Base-by-base conservation (phyloP, 2,329 filamentous ascomycete species). In the Ilyonectria destructans region DNA sequence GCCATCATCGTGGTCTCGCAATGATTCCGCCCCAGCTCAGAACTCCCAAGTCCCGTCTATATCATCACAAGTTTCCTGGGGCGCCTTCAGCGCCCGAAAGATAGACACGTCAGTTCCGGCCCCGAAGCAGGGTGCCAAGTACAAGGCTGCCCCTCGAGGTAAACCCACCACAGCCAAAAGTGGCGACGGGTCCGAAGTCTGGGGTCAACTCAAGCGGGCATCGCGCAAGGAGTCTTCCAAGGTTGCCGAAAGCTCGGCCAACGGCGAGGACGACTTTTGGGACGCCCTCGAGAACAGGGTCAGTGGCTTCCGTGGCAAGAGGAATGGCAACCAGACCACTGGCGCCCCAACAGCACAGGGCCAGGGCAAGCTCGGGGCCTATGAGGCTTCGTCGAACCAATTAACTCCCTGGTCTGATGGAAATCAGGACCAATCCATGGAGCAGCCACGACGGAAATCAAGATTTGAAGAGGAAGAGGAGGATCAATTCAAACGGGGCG, bases 401-500 rank as follows among this genome's bases (percentile, higher is more conserved):
- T 46, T 62, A n/a, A 45, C 31, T 8, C 55, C 26, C 43, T 67
- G 33, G 62, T 43, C 64, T 7, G 43, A 37, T 15, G 60, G 43
- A 46, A 33, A 40, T 2, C 65, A 68, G 29, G 63, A 72, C 3
- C 54, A 51, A 37, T 49, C 58, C 21, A 57, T 67, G 23, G 71
- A 72, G 12, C 75, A 74, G 46, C 62, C 73, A 9, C 73, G 71
- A 45, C 74, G 78, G 29, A 77, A 72, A 51, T 79, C 79, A 7
- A 76, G 80, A 29, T 80, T 80, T 45, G 79, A 80, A 51, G 60
- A 71, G 15, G 76, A 77, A 17, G 72, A 76, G 17, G 72, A 75
- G 37, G 62, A 26, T 19, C n/a, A 45, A 3, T 70, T 71, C 6
- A 54, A 10, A 35, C 67, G 62, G 48, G 67, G 67, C 55, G 67